Conservation (phyloP, 495 filamentous ascomycete species). For the Aspergillus ellipticus region DNA sequence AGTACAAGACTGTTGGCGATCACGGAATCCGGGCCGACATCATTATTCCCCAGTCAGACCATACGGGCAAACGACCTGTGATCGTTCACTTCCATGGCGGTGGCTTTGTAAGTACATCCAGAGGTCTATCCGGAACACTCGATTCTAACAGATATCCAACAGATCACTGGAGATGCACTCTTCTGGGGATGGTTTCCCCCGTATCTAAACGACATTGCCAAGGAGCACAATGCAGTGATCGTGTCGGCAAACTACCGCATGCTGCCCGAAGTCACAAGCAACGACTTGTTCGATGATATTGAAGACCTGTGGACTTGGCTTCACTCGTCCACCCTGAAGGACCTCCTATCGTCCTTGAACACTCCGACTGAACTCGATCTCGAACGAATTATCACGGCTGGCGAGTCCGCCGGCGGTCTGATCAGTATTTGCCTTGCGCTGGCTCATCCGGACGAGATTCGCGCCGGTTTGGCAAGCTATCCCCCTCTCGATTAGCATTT, state of each 20-base stretch:
- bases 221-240: constrained; percentile 34
- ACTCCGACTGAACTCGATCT: constrained; percentile 25
- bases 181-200: constrained; percentile 27
- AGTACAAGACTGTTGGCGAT: constrained; percentile 27
- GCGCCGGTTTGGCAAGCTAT: constrained; percentile 16
- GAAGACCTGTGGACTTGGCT: constrained; percentile 51
- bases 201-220: constrained; percentile 31
- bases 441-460: constrained; percentile 17
- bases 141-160: background rate
- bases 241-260: constrained; percentile 50
- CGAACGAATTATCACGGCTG: constrained; percentile 22
- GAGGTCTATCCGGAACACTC: background rate
- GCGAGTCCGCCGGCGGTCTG: constrained; percentile 35
- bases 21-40: constrained; percentile 34
- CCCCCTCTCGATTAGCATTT: constrained; percentile 8
- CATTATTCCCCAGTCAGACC: constrained; percentile 22
- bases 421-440: constrained; percentile 26
- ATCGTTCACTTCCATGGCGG: constrained; percentile 34
- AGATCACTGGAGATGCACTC: constrained; percentile 31
- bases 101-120: constrained; percentile 23
- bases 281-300: constrained; percentile 47
- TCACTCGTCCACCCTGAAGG: constrained; percentile 15
- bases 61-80: constrained; percentile 21
- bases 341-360: constrained; percentile 15
- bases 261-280: constrained; percentile 44